These are phyloP conservation scores for Lepidium didymum DNA, from an alignment of 345 rosid species.

Conservation along the genomic window DNA sequence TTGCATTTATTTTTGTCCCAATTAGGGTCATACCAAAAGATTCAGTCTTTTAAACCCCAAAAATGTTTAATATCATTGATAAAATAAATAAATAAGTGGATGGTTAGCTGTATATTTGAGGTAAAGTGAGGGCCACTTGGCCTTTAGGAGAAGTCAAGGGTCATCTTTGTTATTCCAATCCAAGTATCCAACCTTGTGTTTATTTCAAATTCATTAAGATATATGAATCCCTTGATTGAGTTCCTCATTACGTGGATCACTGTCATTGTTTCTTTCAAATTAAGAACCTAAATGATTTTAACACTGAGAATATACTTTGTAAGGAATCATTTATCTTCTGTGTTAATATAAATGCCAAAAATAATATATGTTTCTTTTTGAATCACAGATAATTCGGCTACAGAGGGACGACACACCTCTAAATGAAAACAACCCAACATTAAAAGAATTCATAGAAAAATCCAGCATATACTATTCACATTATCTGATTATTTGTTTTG, in stretches of 20 bases:
- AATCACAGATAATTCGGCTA: slow-evolving; percentile 10
- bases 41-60: not conserved
- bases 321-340: slow-evolving; percentile 1
- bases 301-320: slow-evolving; percentile 4
- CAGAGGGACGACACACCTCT: slow-evolving; percentile 10
- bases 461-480: not conserved
- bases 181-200: not conserved
- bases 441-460: not conserved
- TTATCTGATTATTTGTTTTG: not conserved
- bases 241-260: slow-evolving; percentile 4
- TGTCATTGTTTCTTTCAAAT: not conserved
- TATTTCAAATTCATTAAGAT: slow-evolving; percentile 4
- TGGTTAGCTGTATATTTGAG: slow-evolving; percentile 3
- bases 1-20: slow-evolving; percentile 11
- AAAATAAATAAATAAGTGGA: not conserved
- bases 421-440: slow-evolving; percentile 2
- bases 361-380: not conserved
- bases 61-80: not conserved
- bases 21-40: not conserved
- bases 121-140: slow-evolving; percentile 18
- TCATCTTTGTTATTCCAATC: not conserved
- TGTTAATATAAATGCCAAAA: slow-evolving; percentile 9
- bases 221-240: not conserved
- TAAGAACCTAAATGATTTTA: too few relatives aligned
- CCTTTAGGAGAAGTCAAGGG: slow-evolving; percentile 19